Evolutionary conservation across 2,329 filamentous ascomycete species (phyloP).

Genomic region (Trichoderma endophyticum): DNA sequence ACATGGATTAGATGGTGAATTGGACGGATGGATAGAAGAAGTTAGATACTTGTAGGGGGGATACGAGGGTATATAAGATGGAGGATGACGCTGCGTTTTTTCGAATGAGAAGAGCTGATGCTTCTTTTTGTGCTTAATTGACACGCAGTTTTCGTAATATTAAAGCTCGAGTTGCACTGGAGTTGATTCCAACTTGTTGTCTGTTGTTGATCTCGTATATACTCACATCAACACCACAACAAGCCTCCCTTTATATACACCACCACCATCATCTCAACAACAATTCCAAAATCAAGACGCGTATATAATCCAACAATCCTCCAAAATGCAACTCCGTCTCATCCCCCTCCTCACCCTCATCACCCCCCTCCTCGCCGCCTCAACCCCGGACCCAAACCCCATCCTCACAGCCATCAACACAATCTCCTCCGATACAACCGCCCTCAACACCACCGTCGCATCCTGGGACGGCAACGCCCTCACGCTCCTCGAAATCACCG

Average conservation of each 20-base stretch:
- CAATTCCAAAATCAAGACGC: neutral
- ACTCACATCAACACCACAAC: conserved; percentile 5
- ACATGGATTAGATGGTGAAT: neutral
- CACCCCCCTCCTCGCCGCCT: conserved; percentile 27
- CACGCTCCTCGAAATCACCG: conserved; percentile 40
- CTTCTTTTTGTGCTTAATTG: neutral
- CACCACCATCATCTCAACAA: neutral
- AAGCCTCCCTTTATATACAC: neutral
- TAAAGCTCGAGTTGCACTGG: neutral
- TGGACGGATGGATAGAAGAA: neutral
- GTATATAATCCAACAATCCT: neutral
- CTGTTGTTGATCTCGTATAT: neutral
- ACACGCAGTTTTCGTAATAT: neutral
- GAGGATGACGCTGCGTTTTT: neutral
- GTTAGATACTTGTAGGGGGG: neutral
- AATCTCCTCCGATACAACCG: conserved; percentile 33
- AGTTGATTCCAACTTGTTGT: neutral
- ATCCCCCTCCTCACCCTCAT: conserved; percentile 26
- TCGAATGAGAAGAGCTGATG: neutral
- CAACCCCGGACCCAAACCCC: conserved; percentile 19
- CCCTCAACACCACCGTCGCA: conserved; percentile 25
- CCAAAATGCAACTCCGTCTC: conserved; percentile 22
- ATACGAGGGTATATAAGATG: neutral
- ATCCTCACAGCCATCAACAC: conserved; percentile 36
- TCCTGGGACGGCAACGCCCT: conserved; percentile 39